phyloP scores from a whole-genome alignment of 2,329 filamentous ascomycete genomes.

The Calonectria pseudoreteaudii region DNA sequence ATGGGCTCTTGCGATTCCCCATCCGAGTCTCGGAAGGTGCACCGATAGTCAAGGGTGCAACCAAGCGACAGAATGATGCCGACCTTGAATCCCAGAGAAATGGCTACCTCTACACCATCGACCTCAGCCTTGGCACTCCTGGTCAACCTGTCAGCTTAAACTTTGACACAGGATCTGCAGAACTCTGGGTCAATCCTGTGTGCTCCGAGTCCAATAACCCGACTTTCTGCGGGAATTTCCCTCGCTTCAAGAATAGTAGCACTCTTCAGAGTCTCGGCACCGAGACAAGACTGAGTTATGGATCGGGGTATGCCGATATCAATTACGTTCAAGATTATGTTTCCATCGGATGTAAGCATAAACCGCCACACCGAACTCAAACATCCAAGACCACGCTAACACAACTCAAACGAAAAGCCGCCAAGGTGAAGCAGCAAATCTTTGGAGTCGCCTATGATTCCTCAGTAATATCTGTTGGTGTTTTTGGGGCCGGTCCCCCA shows the following conservation, averaged over 20 bases:
- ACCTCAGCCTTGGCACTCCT: conserved; percentile 53
- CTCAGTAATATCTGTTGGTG: conserved; percentile 44
- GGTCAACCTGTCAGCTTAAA: conserved; percentile 52
- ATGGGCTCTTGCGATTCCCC: conserved; percentile 46
- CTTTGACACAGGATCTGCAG: conserved; percentile 56
- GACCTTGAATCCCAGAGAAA: conserved; percentile 40
- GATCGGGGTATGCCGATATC: conserved; percentile 47
- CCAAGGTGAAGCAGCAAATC: conserved; percentile 48
- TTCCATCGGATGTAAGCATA: conserved; percentile 47
- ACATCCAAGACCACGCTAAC: conserved; percentile 11
- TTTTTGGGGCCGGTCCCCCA: conserved; percentile 51
- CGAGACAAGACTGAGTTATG: conserved; percentile 45
- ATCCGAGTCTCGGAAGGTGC: conserved; percentile 44
- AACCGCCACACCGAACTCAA: not conserved
- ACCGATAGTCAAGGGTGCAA: conserved; percentile 41
- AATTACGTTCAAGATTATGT: conserved; percentile 50
- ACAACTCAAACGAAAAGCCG: conserved; percentile 31
- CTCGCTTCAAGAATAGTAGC: conserved; percentile 46
- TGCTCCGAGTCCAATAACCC: conserved; percentile 48
- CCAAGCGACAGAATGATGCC: conserved; percentile 46
- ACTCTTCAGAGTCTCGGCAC: conserved; percentile 44
- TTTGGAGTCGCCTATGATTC: conserved; percentile 52
- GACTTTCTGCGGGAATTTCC: conserved; percentile 43
- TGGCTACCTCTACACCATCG: conserved; percentile 54
- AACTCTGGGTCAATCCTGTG: conserved; percentile 57